Evolutionary conservation across 2,329 filamentous ascomycete species (phyloP), one percentile per base, ranked within the genome.

Genomic region (Microsporum canis): DNA sequence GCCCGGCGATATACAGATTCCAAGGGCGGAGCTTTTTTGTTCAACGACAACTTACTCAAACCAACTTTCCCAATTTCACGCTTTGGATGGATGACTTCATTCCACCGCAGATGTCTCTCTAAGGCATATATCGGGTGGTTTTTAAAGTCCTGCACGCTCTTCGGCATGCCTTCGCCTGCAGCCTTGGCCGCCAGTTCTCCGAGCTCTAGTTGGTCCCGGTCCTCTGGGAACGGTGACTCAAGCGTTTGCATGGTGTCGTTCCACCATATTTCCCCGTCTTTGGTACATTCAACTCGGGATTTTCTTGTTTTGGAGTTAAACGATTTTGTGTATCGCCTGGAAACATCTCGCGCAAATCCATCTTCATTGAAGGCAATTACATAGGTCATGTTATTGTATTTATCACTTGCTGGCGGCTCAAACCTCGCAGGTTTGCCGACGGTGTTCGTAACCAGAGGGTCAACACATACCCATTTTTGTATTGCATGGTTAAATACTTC

Each of bases 301-400:
- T 85, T 90, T 27, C 89, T 82, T 0, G 91, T 96, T 74, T 97
- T 97, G 27, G 91, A 88, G 67, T 91, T 94, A 74, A 88, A 97
- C 0, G 87, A 87, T 72, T 94, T 95, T 1, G 86, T 82, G 70
- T 99, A 99, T 14, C 94, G 84, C 60, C 85, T 82, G 0, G 94
- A 99, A 0, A 99, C 89, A 68, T 99, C 94, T 68, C 83, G 84
- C 0, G 85, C 90, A 12, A 83, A 84, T 2, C 85, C 87, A 65
- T 95, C 88, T 10, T 85, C 84, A 65, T 95, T 88, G 65, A 96
- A 96, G 0, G 87, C 89, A 58, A 99, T 78, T 0, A 88, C 91
- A 68, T 99, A 99, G 7, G 80, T 82, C 75, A 99, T 82, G 60
- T 78, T 82, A 66, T 96, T 97, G 61, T 87, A 80, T 5, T 80